Base-by-base conservation (phyloP, 2,329 filamentous ascomycete species). In the Blumeria graminis region DNA sequence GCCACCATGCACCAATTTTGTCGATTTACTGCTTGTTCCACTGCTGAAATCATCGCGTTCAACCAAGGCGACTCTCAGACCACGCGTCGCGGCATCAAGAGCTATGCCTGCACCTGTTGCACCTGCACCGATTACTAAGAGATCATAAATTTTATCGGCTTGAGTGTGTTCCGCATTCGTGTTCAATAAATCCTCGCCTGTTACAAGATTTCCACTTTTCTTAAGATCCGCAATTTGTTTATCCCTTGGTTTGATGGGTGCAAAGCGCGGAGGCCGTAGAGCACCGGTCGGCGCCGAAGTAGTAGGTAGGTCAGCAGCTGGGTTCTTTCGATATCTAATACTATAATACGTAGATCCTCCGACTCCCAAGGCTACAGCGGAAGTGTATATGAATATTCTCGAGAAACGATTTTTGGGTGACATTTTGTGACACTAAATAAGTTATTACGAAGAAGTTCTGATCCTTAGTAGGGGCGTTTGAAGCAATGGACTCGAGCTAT, bases 1-100 rank as follows among this genome's bases (percentile, higher is more conserved):
- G 65, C 82, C 82, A 56, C 82, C 82, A 66, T 86, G 82, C n/a
- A 86, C 82, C 58, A 86, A 72, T 69, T 86, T 86, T 56, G 82
- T 86, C 66, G 80, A 84, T 71, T 85, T 86, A 65, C 78, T 82
- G 67, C 81, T 84, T 11, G 82, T 86, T 45, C 82, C 82, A 61
- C 78, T 79, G 63, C 77, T 80, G 66, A 86, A 86, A 67, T 86
- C 82, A 65, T 86, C 82, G 56, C 81, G 72, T 67, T 86, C 82
- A 14, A 86, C 76, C 46, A 84, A 68, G 45, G 82, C 82, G 55
- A 86, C 82, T 67, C 80, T 83, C 61, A 86, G 70, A 13, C 82
- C 82, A 67, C 82, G 71, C 3, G 81, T 84, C 9, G 76, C 81
- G 52, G 82, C 82, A 71, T 86, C 82, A 33, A 86, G 72, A 22